Evolutionary conservation across 345 rosid species (phyloP).

Genomic region (Eucalyptus paniculata): DNA sequence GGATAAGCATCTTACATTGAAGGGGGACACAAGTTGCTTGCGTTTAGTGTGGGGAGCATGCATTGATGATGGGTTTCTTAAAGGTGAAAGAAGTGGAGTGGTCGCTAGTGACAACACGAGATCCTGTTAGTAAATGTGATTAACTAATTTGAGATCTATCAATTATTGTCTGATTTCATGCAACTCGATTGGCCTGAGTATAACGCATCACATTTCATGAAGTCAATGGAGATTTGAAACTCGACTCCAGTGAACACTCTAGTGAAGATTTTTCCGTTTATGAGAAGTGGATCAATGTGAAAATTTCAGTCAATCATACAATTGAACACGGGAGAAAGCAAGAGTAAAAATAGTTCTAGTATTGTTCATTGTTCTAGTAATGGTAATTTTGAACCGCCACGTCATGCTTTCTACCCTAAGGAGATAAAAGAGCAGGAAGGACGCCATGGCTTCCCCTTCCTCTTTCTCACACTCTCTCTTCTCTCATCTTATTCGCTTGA

Average conservation of each 20-base stretch:
- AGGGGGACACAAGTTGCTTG: background rate
- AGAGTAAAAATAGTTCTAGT: accelerated
- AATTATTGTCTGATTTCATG: background rate
- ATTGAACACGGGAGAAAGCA: accelerated
- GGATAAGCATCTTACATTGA: background rate
- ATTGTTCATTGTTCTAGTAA: background rate
- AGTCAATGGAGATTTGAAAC: background rate
- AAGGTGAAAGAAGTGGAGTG: background rate
- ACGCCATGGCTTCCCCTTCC: background rate
- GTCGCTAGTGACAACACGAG: accelerated
- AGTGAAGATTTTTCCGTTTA: background rate
- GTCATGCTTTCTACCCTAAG: accelerated
- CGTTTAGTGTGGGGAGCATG: background rate
- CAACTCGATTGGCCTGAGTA: background rate
- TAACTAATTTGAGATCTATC: background rate
- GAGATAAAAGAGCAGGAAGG: background rate
- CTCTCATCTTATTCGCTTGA: background rate
- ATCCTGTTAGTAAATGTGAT: background rate
- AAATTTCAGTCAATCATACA: background rate
- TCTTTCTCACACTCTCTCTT: background rate
- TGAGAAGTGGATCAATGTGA: background rate
- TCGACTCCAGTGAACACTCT: accelerated
- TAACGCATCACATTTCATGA: accelerated
- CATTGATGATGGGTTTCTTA: background rate
- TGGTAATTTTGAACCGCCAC: accelerated